Conservation (phyloP, 2,329 filamentous ascomycete genomes). For the Xylariaceae sp. region DNA sequence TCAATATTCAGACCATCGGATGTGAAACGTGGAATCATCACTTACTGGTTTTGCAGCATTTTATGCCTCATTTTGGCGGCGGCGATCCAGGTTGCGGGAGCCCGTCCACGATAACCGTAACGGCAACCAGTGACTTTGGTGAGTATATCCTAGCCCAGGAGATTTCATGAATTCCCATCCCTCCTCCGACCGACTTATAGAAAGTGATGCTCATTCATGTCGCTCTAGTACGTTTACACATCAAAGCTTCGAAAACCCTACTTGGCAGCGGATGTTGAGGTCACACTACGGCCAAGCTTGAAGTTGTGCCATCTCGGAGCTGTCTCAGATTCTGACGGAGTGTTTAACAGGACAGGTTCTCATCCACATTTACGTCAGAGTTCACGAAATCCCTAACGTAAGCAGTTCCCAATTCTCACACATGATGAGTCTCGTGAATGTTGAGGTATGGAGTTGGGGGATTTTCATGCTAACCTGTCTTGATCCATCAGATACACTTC, state of each 20-base stretch:
- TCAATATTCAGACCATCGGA: not conserved
- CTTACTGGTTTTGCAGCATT: not conserved
- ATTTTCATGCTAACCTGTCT: not conserved
- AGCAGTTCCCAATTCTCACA: not conserved
- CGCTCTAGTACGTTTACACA: slow-evolving; percentile 14
- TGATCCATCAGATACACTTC: slow-evolving; percentile 9
- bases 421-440: not conserved
- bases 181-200: not conserved
- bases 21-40: not conserved
- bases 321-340: slow-evolving; percentile 3
- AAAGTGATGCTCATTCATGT: slow-evolving; percentile 13
- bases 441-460: not conserved
- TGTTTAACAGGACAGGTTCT: slow-evolving; percentile 1
- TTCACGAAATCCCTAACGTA: slow-evolving; percentile 14
- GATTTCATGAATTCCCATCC: slow-evolving; percentile 2
- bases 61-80: not conserved
- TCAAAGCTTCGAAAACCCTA: not conserved
- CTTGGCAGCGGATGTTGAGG: not conserved
- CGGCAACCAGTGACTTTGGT: slow-evolving; percentile 7
- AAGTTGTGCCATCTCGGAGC: not conserved
- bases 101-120: not conserved
- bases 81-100: not conserved
- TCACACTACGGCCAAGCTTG: not conserved
- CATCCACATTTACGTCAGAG: slow-evolving; percentile 1
- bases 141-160: slow-evolving; percentile 11